Evolutionary conservation across 2,329 filamentous ascomycete species (phyloP), one percentile per base, ranked within the genome.

Genomic region (Macroventuria anomochaeta): DNA sequence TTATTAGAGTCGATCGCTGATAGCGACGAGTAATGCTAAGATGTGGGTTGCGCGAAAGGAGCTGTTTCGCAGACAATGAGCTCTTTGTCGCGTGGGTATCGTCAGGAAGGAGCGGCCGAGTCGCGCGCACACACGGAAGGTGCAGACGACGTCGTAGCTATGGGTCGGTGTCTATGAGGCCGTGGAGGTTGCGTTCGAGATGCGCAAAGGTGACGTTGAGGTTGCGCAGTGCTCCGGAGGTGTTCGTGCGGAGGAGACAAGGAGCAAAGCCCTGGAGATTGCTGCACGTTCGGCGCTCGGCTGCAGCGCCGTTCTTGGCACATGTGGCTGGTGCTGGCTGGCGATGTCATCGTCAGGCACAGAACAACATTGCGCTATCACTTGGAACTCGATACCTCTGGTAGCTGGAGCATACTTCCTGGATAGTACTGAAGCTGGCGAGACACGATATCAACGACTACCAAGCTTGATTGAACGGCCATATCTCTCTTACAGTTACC

Each of bases 11-110:
- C 32, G 33, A 38, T 40, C 31, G 51, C 32, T 20, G 37, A 32
- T 28, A 37, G 43, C 47, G 41, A 44, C n/a, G 37, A 42, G n/a
- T 47, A 47, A 49, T 60, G 52, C 36, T 34, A 53, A 42, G 33
- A 44, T 59, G 62, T 55, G 37, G 48, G 38, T 38, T 34, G 58
- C 48, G 52, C 50, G 18, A 54, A 34, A 42, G 36, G 40, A 38
- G 50, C 47, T 33, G 44, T 36, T 50, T 55, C 44, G 52, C 44
- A 44, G 54, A 64, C 60, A 65, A 62, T 54, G 52, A 52, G 43
- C 50, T 55, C 62, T 65, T 66, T 61, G 64, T 66, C 63, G 64
- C 64, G 63, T 66, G 57, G 44, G 40, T 43, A 39, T 52, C 59
- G 37, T 39, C 32, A 39, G 37, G 34, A 52, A 57, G 46, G 40